These are phyloP conservation scores for Thinopyrum elongatum DNA, from an alignment of 176 grass and related monocot species.

Conservation along the genomic window DNA sequence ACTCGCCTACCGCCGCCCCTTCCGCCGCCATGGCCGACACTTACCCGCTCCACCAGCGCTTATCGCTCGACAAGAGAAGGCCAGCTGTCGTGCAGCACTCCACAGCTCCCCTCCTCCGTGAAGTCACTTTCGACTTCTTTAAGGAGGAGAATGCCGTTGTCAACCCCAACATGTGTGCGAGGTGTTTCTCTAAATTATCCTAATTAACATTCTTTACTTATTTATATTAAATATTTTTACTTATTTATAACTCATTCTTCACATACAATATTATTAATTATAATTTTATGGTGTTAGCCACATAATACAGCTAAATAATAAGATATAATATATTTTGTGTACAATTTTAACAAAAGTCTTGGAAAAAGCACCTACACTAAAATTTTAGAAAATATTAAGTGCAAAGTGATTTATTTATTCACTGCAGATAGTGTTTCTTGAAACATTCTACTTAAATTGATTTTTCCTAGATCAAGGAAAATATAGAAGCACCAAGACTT, in stretches of 20 bases:
- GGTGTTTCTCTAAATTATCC: too few species aligned
- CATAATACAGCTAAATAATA: too few species aligned
- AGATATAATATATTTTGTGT: too few species aligned
- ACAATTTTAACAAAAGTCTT: not conserved
- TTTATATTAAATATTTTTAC: not conserved
- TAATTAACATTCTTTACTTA: not conserved
- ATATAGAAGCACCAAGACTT: not conserved
- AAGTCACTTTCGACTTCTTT: too few species aligned
- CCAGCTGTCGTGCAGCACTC: too few species aligned
- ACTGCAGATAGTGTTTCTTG: not conserved
- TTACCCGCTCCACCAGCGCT: too few species aligned
- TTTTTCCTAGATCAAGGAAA: not conserved
- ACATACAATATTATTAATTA: too few species aligned
- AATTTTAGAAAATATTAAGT: not conserved
- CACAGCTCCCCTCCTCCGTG: too few species aligned
- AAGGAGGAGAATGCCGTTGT: rapidly evolving
- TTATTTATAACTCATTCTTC: not conserved
- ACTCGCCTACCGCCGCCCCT: too few species aligned
- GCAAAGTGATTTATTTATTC: not conserved
- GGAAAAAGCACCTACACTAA: not conserved
- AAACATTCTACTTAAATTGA: not conserved
- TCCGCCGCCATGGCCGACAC: too few species aligned
- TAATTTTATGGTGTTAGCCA: not conserved
- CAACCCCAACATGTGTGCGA: too few species aligned
- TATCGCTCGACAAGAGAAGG: too few species aligned